phyloP scores from a whole-genome alignment of 2,329 filamentous ascomycete genomes.

The Penicillium decumbens region DNA sequence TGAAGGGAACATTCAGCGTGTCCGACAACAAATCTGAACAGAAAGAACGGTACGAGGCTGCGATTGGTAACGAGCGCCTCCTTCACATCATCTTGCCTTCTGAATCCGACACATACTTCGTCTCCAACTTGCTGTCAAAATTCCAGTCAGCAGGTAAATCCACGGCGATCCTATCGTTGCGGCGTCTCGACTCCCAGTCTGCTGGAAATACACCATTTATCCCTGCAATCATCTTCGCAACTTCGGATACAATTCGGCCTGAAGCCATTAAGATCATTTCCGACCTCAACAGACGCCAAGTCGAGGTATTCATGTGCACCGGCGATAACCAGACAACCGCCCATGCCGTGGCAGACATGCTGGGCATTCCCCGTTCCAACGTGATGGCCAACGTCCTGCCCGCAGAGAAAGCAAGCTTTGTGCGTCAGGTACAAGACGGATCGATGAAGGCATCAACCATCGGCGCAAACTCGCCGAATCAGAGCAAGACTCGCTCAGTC shows the following conservation, averaged over 20 bases:
- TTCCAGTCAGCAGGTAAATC: slow-evolving; percentile 44
- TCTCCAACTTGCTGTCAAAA: slow-evolving; percentile 34
- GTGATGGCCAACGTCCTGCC: slow-evolving; percentile 86
- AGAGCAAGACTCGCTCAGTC: slow-evolving; percentile 44
- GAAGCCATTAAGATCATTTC: slow-evolving; percentile 64
- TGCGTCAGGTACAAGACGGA: slow-evolving; percentile 35
- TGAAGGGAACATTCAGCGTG: slow-evolving; percentile 50
- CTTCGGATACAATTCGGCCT: slow-evolving; percentile 73
- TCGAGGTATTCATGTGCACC: slow-evolving; percentile 85
- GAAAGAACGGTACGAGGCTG: slow-evolving; percentile 41
- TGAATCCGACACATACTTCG: slow-evolving; percentile 31
- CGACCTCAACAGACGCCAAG: slow-evolving; percentile 60
- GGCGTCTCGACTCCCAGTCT: slow-evolving; percentile 19
- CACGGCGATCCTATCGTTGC: slow-evolving; percentile 43
- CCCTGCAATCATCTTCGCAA: slow-evolving; percentile 64
- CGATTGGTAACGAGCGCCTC: slow-evolving; percentile 57
- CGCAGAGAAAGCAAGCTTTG: slow-evolving; percentile 61
- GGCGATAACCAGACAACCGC: slow-evolving; percentile 88
- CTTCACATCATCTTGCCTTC: slow-evolving; percentile 34
- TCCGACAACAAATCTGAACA: slow-evolving; percentile 15
- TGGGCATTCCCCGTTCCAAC: slow-evolving; percentile 69
- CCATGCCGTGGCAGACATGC: slow-evolving; percentile 65
- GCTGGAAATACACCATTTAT: slow-evolving; percentile 26
- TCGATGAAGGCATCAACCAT: slow-evolving; percentile 1
- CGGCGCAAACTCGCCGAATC: slow-evolving; percentile 8